Base-by-base conservation (phyloP, 345 rosid genomes). In the Dovyalis caffra region DNA sequence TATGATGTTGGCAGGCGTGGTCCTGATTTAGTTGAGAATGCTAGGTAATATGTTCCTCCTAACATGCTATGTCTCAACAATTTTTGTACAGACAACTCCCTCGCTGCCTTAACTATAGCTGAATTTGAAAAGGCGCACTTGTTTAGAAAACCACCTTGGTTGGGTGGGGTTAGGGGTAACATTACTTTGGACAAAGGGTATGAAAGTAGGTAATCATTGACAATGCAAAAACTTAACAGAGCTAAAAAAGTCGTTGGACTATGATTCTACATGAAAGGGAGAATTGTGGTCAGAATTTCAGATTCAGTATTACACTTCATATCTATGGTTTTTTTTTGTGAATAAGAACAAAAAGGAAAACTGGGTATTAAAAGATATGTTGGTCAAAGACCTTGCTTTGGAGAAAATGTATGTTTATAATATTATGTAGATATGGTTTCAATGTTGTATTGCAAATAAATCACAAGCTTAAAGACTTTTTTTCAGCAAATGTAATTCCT, bases 1-100 rank as follows among this genome's bases (percentile, higher is more conserved):
- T 80, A 85, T 75, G 79, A 65, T 70, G 82, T 86, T 68, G 89
- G 92, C 68, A 87, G 83, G 73, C 86, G 74, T 71, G 74, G 82
- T 70, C 78, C 85, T 61, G 76, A 69, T 81, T 63, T 78, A 49
- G 74, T 78, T 60, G 78, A 85, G 70, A 82, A 66, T 79, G 66
- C 87, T 43, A 84, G 91, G 99, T 88, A 86, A 38, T 28, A 29
- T 23, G 20, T 66, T 28, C 21, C 15, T 66, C 68, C 35, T 35
- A 34, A 71, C 75, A 33, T 4, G 45, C 51, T 16, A 16, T 76
- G 16, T 51, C 68, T 38, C 18, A 43, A 37, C 23, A 40, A 23
- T 68, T 40, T 32, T 32, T 38, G 3, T 60, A 3, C 15, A 7
- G 14, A 47, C 23, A 16, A n/a, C 5, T 45, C 35, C 53, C 14